These are phyloP conservation scores for Vitis labrusca DNA, from an alignment of 164 flowering plant genomes.

Conservation along the genomic window DNA sequence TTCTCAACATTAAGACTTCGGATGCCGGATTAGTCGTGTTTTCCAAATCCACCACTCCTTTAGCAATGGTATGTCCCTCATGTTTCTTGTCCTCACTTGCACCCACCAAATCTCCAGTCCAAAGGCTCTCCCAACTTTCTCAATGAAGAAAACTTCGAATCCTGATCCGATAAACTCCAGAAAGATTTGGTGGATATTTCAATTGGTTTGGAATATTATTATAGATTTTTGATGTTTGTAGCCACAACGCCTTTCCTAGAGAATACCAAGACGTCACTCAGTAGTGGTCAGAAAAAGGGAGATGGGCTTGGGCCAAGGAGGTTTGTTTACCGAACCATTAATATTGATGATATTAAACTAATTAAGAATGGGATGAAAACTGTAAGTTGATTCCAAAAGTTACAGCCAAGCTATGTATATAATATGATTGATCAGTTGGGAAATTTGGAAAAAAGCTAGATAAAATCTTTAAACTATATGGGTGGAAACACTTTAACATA, in stretches of 20 bases:
- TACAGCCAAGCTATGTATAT: no score
- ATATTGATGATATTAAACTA: conserved; percentile 58
- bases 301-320: conserved; percentile 24
- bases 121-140: conserved; percentile 45
- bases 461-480: no score
- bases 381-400: conserved; percentile 21
- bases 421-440: no score
- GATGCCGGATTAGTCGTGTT: conserved; percentile 43
- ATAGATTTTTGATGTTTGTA: conserved; percentile 40
- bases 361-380: conserved; percentile 44
- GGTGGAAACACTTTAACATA: no score
- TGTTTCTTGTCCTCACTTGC: conserved; percentile 57
- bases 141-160: conserved; percentile 15
- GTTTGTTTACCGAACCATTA: conserved; percentile 43
- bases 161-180: no score
- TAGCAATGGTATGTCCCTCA: conserved; percentile 69
- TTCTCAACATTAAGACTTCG: conserved; percentile 51
- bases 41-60: conserved; percentile 66
- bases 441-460: no score
- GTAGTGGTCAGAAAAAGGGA: conserved; percentile 23
- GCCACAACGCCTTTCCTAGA: conserved; percentile 34
- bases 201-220: conserved; percentile 38
- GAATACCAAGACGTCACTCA: conserved; percentile 48
- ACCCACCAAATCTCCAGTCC: conserved; percentile 47
- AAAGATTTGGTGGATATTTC: conserved; percentile 23